Percentiles rank a stretch among this genome's conserved stretches.
phyloP scores from a whole-genome alignment of 768 basidiomycete genomes.

The Termitomyces sp. region DNA sequence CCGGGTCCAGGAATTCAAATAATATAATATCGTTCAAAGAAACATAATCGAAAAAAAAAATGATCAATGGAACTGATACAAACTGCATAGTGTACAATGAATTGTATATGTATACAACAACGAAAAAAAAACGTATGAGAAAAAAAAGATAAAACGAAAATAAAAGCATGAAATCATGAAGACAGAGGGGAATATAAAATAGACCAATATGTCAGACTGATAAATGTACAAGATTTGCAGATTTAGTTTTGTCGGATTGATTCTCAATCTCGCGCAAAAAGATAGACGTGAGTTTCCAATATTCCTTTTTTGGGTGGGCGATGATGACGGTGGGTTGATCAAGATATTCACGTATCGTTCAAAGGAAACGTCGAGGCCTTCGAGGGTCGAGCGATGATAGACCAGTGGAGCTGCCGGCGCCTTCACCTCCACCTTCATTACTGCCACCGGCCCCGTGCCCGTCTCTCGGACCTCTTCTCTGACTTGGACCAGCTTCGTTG shows the following conservation, averaged over 20 bases:
- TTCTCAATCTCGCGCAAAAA: not conserved
- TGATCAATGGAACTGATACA: not conserved
- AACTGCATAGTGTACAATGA: not conserved
- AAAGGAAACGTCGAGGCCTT: not conserved
- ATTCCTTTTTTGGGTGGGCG: not conserved
- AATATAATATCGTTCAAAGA: too few relatives aligned
- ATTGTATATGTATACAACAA: not conserved
- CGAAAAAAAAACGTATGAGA: not conserved
- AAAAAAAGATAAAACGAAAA: not conserved
- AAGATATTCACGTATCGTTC: not conserved
- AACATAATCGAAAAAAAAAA: too few relatives aligned
- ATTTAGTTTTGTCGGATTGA: not conserved
- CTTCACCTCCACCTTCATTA: not conserved
- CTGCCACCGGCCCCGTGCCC: conserved; percentile 1
- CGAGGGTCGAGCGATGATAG: not conserved
- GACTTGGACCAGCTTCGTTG: conserved; percentile 11
- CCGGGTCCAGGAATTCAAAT: too few relatives aligned
- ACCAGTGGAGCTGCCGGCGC: not conserved
- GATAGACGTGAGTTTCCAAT: not conserved
- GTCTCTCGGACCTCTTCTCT: conserved; percentile 7
- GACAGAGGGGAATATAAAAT: not conserved
- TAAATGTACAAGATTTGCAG: not conserved
- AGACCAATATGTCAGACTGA: not conserved
- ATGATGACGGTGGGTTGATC: not conserved
- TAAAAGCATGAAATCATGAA: not conserved